Evolutionary conservation across 2,329 filamentous ascomycete genomes (phyloP).

Genomic region (Annulohypoxylon truncatum): DNA sequence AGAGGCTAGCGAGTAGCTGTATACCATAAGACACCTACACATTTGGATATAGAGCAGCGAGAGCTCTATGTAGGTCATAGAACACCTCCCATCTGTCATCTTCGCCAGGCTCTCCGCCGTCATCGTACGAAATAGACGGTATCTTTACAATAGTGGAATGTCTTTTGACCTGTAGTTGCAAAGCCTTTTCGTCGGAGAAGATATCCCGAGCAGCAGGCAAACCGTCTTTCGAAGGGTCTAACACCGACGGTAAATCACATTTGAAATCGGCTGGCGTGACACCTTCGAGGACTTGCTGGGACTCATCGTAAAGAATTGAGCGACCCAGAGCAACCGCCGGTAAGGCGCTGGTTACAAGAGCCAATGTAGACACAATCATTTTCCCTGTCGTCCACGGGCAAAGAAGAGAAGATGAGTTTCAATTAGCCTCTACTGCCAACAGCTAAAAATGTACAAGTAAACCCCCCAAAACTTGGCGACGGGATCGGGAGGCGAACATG

Average conservation of each 20-base stretch:
- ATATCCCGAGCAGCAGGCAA: slow-evolving; percentile 47
- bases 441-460: background rate
- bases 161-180: slow-evolving; percentile 53
- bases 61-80: slow-evolving; percentile 60
- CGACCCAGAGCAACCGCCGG: slow-evolving; percentile 33
- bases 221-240: slow-evolving; percentile 49
- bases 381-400: background rate
- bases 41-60: slow-evolving; percentile 62
- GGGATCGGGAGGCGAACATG: slow-evolving; percentile 1
- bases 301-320: slow-evolving; percentile 22
- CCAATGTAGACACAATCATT: slow-evolving; percentile 38
- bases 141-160: slow-evolving; percentile 62
- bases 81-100: slow-evolving; percentile 67
- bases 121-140: slow-evolving; percentile 66
- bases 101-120: slow-evolving; percentile 64
- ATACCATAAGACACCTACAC: slow-evolving; percentile 52
- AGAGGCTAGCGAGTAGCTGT: background rate
- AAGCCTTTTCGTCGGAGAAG: slow-evolving; percentile 45
- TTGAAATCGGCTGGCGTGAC: slow-evolving; percentile 36
- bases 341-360: slow-evolving; percentile 39
- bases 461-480: background rate
- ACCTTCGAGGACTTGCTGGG: slow-evolving; percentile 36
- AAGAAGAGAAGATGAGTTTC: background rate
- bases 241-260: slow-evolving; percentile 47
- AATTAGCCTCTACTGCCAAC: background rate